Evolutionary conservation across 345 rosid genomes (phyloP).

Genomic region (Sisymbrium irio): DNA sequence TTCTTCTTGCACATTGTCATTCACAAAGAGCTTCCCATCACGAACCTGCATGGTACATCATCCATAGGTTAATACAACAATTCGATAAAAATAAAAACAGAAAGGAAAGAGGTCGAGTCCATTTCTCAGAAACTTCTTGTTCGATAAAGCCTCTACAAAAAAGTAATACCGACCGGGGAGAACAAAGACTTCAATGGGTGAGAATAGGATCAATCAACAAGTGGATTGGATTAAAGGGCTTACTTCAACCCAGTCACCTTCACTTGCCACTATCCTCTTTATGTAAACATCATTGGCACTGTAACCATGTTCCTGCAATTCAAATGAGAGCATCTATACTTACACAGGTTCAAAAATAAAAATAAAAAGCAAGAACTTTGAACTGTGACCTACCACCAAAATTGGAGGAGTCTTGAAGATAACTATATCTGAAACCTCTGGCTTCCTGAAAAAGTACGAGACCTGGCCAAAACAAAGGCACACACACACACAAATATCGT

Average conservation of each 20-base stretch:
- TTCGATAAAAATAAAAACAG: background rate
- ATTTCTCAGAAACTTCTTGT: conserved; percentile 18
- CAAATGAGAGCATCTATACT: conserved; percentile 5
- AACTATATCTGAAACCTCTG: conserved; percentile 80
- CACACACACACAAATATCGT: background rate
- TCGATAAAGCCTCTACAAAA: conserved; percentile 1
- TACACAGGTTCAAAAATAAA: background rate
- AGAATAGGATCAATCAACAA: conserved; percentile 37
- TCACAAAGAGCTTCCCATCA: conserved; percentile 71
- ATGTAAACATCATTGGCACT: conserved; percentile 63
- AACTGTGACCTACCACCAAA: conserved; percentile 47
- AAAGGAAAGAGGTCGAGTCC: background rate
- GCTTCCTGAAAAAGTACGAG: conserved; percentile 76
- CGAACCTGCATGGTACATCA: conserved; percentile 46
- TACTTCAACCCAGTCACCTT: conserved; percentile 87
- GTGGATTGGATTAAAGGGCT: conserved; percentile 42
- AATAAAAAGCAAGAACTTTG: background rate
- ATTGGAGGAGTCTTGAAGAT: conserved; percentile 84
- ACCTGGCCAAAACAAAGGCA: conserved; percentile 49
- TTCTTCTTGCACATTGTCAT: conserved; percentile 64
- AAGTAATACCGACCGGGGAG: conserved; percentile 20
- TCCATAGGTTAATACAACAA: background rate
- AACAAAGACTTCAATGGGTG: conserved; percentile 13
- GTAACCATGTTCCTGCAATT: conserved; percentile 56
- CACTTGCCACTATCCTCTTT: conserved; percentile 90